Evolutionary conservation across 75 land plant genomes (phyloP).

Genomic region (Isoetes taiwanensis): DNA sequence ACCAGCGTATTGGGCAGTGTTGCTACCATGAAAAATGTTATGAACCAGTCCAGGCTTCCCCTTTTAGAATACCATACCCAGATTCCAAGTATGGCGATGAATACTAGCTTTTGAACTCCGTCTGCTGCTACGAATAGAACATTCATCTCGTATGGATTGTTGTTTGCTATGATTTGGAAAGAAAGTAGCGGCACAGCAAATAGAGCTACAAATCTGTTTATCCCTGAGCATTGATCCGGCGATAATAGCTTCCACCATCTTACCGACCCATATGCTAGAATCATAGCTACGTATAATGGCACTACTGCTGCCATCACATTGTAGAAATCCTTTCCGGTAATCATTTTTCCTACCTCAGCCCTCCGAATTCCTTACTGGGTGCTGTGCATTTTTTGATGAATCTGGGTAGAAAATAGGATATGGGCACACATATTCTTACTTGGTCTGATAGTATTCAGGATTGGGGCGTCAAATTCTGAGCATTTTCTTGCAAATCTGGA

Average conservation of each 20-base stretch:
- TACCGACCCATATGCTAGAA: conserved; percentile 81
- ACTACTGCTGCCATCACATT: conserved; percentile 76
- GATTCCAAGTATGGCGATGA: conserved; percentile 31
- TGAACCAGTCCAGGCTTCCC: conserved; percentile 78
- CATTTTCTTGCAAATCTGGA: too few species aligned
- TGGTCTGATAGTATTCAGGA: too few species aligned
- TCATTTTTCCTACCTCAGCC: too few species aligned
- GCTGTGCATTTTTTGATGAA: too few species aligned
- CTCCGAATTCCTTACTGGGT: too few species aligned
- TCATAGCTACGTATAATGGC: conserved; percentile 95
- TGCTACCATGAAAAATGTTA: conserved; percentile 70
- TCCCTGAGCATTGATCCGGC: conserved; percentile 84
- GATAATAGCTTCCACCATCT: conserved; percentile 86
- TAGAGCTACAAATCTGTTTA: conserved; percentile 89
- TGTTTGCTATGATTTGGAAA: conserved; percentile 85
- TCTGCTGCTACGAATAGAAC: conserved; percentile 70
- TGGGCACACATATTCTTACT: too few species aligned
- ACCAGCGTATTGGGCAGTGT: conserved; percentile 93
- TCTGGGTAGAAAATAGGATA: too few species aligned
- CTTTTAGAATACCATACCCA: conserved; percentile 38
- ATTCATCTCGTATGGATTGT: conserved; percentile 87
- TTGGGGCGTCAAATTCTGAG: too few species aligned
- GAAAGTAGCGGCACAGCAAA: conserved; percentile 93
- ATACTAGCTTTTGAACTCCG: conserved; percentile 52
- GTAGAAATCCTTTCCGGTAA: conserved; percentile 53